Evolutionary conservation across 1,139 yeast species (phyloP), one percentile per base, ranked within the genome.

Genomic region (Saccharomycopsis crataegensis): DNA sequence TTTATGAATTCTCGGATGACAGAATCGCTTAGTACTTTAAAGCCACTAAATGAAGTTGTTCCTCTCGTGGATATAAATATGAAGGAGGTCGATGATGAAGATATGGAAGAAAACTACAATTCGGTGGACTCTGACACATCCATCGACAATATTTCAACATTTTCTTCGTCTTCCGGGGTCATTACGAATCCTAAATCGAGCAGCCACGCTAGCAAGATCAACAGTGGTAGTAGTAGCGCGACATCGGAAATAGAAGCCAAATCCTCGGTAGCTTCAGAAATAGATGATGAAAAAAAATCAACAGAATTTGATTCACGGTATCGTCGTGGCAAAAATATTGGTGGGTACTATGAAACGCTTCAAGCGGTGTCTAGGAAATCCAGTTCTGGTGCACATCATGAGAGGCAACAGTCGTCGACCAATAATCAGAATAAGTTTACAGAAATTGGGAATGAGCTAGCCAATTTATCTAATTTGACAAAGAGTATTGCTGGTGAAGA

Each of bases 81-180:
- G 55, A 48, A 46, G 14, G 53, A 54, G 16, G 51, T 38, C n/a
- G 56, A 50, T 33, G 50, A 42, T n/a, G 43, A 51, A 11, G 52
- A 50, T 17, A 50, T 45, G 9, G 55, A 55, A n/a, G 42, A 34
- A 14, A 34, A 42, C 22, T 47, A 43, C 32, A 51, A 33, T 7
- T 49, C 53, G 8, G 44, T 46, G 8, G 58, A 45, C 17, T 53
- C 56, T 11, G 58, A 55, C n/a, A 55, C 56, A 8, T 48, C 52
- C 6, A 34, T 48, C 16, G 58, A 55, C 31, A 55, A 55, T 34
- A 50, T 33, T n/a, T 50, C 54, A 22, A 55, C 52, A n/a, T 51
- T 48, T 34, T 37, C 49, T 12, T 8, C 38, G n/a, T 16, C n/a
- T 6, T 31, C 48, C 6, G 12, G 41, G 16, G 41, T 14, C 28